Evolutionary conservation across 108 stramenopile genomes (phyloP).

Genomic region (Nitzschia sp.): DNA sequence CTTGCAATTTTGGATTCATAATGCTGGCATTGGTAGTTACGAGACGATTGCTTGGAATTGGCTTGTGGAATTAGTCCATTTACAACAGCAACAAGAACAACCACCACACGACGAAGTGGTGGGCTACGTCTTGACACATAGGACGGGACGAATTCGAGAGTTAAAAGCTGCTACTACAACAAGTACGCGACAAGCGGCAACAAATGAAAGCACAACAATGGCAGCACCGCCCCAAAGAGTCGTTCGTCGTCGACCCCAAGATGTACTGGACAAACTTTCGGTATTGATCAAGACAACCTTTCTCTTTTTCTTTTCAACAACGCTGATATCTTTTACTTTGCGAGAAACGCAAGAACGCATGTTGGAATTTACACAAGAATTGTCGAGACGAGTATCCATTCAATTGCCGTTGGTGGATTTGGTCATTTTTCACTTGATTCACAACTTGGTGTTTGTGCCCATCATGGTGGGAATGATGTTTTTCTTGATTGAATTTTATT

Average conservation of each 20-base stretch:
- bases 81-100: constrained; percentile 3
- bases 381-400: constrained; percentile 65
- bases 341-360: constrained; percentile 97
- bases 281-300: constrained; percentile 79
- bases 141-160: constrained; percentile 32
- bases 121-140: constrained; percentile 47
- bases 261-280: constrained; percentile 36
- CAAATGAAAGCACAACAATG: too few species aligned
- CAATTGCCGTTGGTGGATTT: constrained; percentile 57
- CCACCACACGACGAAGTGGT: constrained; percentile 17
- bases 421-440: constrained; percentile 65
- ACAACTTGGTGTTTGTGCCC: constrained; percentile 91
- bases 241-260: too few species aligned
- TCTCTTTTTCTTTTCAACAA: constrained; percentile 90
- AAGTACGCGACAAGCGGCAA: too few species aligned
- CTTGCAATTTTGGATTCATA: constrained; percentile 44
- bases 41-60: constrained; percentile 81
- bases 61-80: constrained; percentile 31
- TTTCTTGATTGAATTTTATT: constrained; percentile 92
- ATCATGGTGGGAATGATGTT: constrained; percentile 94
- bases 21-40: constrained; percentile 53
- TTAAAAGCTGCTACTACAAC: constrained; percentile 2
- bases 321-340: constrained; percentile 87
- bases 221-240: too few species aligned
- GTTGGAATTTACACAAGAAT: constrained; percentile 89